Base-by-base conservation (phyloP, 2,329 filamentous ascomycete genomes). In the Davidsoniella virescens region DNA sequence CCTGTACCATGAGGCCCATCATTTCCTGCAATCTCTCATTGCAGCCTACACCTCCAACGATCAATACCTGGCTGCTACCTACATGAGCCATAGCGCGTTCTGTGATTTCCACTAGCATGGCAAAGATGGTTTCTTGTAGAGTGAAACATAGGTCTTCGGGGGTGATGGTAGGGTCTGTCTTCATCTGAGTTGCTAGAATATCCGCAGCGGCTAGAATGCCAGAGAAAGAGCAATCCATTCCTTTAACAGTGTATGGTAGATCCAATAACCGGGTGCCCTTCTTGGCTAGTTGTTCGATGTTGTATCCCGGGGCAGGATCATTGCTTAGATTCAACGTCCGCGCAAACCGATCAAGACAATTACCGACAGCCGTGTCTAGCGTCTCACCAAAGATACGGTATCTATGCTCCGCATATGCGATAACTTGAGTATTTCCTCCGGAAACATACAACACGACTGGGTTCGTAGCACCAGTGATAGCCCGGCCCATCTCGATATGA, bases 361-460 rank as follows among this genome's bases (percentile, higher is more conserved):
- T 98, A 4, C 92, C 92, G 9, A 98, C 90, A 12, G 92, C 92
- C 56, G 96, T 96, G 63, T 98, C 92, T 47, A 98, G 79, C 1
- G 92, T 88, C 69, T 98, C 92, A 55, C 92, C 92, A 64, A 98
- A 98, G 63, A 98, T 98, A 52, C 92, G 83, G 69, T 98, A 98
- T 52, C 90, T 77, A 63, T 88, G 85, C 56, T 90, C 84, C 36
- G 87, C 87, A 67, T 96, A 98, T 44, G 92, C 92, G 57, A 96
- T 96, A 23, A 96, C 90, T 68, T 98, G 90, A 12, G 90, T 94
- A 70, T 98, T 98, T 52, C 92, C 92, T 54, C 92, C 92, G 18
- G 80, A 87, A 39, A 96, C 92, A 65, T 98, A 98, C 38, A 98
- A 71, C 44, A 98, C 92, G 36, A 96, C 88, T 0, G 92, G 92